Percentiles rank a stretch among this genome's conserved stretches.
Evolutionary conservation across 495 filamentous ascomycete genomes (phyloP).

Genomic region (Bryoglossum gracile): DNA sequence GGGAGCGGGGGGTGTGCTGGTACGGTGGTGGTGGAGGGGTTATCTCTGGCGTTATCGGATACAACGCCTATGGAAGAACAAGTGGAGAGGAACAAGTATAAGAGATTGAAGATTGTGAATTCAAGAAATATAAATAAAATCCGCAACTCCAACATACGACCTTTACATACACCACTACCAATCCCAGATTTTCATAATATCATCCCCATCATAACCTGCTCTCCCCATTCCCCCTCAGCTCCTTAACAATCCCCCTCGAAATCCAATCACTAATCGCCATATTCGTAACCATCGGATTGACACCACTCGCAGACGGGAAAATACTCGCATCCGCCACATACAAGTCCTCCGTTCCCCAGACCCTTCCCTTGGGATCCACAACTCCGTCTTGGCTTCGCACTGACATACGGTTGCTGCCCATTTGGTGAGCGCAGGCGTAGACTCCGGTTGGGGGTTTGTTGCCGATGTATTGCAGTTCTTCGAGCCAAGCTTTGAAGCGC

Average conservation of each 20-base stretch:
- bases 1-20: too few relatives aligned
- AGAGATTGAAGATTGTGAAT: too few relatives aligned
- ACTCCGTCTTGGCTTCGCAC: slow-evolving; percentile 52
- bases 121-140: too few relatives aligned
- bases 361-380: slow-evolving; percentile 64
- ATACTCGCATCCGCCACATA: slow-evolving; percentile 84
- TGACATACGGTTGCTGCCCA: slow-evolving; percentile 86
- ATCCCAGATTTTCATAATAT: too few relatives aligned
- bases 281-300: slow-evolving; percentile 89
- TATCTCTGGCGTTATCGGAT: too few relatives aligned
- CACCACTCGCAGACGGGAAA: slow-evolving; percentile 82
- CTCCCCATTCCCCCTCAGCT: slow-evolving; percentile 7
- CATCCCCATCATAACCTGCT: slow-evolving; percentile 1
- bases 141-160: too few relatives aligned
- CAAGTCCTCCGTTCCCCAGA: slow-evolving; percentile 68
- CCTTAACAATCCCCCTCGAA: slow-evolving; percentile 19
- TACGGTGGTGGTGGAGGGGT: too few relatives aligned
- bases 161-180: too few relatives aligned
- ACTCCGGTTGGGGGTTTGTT: slow-evolving; percentile 41
- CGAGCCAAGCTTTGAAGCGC: slow-evolving; percentile 61
- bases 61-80: too few relatives aligned
- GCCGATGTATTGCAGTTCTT: slow-evolving; percentile 40
- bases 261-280: slow-evolving; percentile 60
- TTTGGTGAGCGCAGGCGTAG: slow-evolving; percentile 70
- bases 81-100: too few relatives aligned